These are phyloP conservation scores for Eucalyptus globulus DNA, from an alignment of 345 rosid species.

Conservation along the genomic window DNA sequence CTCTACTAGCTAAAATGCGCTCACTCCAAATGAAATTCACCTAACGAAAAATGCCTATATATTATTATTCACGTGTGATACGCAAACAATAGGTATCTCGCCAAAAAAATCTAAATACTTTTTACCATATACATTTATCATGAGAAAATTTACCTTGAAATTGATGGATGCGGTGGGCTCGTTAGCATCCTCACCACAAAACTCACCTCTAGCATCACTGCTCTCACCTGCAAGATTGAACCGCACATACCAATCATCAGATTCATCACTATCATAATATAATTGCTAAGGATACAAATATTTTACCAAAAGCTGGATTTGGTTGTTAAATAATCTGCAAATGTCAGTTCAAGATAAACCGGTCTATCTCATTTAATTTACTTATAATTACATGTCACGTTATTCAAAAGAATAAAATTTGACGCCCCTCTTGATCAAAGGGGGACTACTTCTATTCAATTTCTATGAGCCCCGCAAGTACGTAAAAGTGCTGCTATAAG, in stretches of 20 bases:
- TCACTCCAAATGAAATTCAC: neutral
- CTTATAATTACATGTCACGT: neutral
- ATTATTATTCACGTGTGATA: accelerated
- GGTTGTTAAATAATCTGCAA: neutral
- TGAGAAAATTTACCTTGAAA: neutral
- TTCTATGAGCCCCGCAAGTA: neutral
- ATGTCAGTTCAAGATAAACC: neutral
- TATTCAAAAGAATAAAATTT: neutral
- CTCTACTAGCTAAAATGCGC: neutral
- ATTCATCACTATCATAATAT: neutral
- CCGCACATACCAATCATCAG: neutral
- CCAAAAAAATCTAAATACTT: neutral
- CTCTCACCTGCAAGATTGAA: neutral
- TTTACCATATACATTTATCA: neutral
- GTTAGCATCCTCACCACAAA: neutral
- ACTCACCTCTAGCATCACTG: neutral
- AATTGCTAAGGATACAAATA: neutral
- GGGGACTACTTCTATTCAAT: neutral
- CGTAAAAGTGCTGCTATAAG: neutral
- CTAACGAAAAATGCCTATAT: neutral
- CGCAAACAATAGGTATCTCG: neutral
- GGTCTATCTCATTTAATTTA: neutral
- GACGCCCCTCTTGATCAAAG: neutral
- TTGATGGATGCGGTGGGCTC: neutral
- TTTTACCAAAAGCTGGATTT: neutral